phyloP scores from a whole-genome alignment of 305 asterid genomes.

The Coffea humblotiana region DNA sequence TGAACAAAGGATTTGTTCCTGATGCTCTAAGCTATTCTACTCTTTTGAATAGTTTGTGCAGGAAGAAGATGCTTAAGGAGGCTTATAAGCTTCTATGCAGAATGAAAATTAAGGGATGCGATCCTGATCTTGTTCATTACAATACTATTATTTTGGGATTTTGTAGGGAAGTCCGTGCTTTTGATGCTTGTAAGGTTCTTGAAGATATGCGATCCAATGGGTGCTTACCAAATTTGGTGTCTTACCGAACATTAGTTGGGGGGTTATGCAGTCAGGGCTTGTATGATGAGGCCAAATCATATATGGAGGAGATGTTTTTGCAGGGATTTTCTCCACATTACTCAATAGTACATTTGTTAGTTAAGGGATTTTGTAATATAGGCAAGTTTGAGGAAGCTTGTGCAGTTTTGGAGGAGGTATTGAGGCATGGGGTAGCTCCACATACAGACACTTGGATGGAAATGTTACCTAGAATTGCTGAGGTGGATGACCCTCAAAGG shows the following conservation, averaged over 20 bases:
- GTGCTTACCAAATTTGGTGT: constrained; percentile 75
- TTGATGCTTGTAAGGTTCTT: constrained; percentile 85
- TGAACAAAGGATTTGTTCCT: constrained; percentile 90
- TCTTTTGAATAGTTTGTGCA: constrained; percentile 76
- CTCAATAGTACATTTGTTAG: constrained; percentile 55
- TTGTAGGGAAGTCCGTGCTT: constrained; percentile 72
- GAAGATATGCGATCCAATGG: constrained; percentile 76
- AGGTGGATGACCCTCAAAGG: constrained; percentile 39
- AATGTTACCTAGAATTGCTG: constrained; percentile 52
- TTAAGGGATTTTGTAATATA: constrained; percentile 58
- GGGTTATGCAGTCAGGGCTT: constrained; percentile 79
- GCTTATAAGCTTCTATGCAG: constrained; percentile 93
- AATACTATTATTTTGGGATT: constrained; percentile 78
- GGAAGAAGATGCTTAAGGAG: constrained; percentile 86
- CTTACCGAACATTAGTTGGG: constrained; percentile 67
- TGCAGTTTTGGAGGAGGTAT: constrained; percentile 48
- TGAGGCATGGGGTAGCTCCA: constrained; percentile 54
- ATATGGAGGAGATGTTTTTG: constrained; percentile 50
- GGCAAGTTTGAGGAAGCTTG: constrained; percentile 76
- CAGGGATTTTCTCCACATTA: constrained; percentile 66
- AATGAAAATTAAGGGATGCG: constrained; percentile 89
- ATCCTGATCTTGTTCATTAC: constrained; percentile 84
- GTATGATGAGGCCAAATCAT: constrained; percentile 67
- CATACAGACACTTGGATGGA: constrained; percentile 72
- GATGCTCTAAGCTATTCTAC: constrained; percentile 78